Conservation (phyloP, 2,329 filamentous ascomycete species). For the Beauveria caledonica region DNA sequence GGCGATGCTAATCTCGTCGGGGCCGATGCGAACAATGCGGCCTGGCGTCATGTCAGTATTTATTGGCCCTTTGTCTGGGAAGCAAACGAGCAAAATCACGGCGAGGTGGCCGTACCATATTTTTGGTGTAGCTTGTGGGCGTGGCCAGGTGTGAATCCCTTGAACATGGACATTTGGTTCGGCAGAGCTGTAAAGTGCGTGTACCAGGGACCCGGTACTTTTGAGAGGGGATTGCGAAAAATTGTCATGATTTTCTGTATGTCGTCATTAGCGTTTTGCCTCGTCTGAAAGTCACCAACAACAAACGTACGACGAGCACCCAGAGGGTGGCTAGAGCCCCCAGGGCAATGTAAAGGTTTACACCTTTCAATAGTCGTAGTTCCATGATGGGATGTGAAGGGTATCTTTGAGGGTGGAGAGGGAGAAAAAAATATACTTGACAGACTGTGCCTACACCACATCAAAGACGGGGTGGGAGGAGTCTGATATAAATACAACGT, state of each 20-base stretch:
- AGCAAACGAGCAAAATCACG: too few relatives aligned
- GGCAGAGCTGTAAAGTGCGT: conserved; percentile 16
- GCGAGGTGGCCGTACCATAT: conserved; percentile 15
- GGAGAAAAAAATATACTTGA: neutral
- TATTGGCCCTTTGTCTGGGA: too few relatives aligned
- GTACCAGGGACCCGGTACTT: conserved; percentile 20
- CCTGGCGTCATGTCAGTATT: conserved; percentile 13
- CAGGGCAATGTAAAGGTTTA: conserved; percentile 4
- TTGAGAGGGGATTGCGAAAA: conserved; percentile 11
- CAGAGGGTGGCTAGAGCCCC: conserved; percentile 2
- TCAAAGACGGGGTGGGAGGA: neutral
- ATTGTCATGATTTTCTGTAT: conserved; percentile 5
- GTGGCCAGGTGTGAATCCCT: conserved; percentile 13
- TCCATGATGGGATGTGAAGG: neutral
- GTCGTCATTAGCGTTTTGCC: neutral
- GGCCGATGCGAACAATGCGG: conserved; percentile 19
- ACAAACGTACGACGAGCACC: neutral
- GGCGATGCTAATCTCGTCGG: conserved; percentile 18
- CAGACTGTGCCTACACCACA: neutral
- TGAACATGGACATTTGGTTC: conserved; percentile 16
- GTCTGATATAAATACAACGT: conserved; percentile 6
- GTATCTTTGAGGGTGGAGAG: neutral
- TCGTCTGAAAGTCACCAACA: too few relatives aligned
- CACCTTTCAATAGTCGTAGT: conserved; percentile 1
- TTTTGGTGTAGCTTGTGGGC: conserved; percentile 18